phyloP scores from a whole-genome alignment of 495 filamentous ascomycete species.

The Daldinia bambusicola region DNA sequence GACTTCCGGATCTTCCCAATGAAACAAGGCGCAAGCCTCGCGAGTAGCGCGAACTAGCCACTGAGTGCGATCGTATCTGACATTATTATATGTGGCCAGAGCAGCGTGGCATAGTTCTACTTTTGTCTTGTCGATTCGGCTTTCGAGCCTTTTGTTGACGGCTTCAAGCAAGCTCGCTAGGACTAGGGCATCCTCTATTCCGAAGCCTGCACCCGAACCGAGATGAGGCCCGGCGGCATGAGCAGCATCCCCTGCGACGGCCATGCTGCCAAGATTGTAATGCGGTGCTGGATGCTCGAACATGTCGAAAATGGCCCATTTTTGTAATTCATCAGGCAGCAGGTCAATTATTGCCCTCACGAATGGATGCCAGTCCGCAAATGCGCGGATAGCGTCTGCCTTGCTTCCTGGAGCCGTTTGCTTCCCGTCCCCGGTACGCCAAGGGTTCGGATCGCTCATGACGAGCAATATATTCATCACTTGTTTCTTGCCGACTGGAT shows the following conservation, averaged over 20 bases:
- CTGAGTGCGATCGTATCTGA: slow-evolving; percentile 52
- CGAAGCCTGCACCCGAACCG: slow-evolving; percentile 65
- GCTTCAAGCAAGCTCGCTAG: slow-evolving; percentile 54
- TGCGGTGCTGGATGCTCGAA: slow-evolving; percentile 53
- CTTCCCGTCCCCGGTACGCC: slow-evolving; percentile 46
- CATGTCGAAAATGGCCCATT: slow-evolving; percentile 68
- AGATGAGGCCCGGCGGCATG: slow-evolving; percentile 59
- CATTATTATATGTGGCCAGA: slow-evolving; percentile 52
- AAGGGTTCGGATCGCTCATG: slow-evolving; percentile 49
- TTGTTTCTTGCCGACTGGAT: slow-evolving; percentile 51
- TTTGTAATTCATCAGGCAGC: slow-evolving; percentile 58
- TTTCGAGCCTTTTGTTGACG: slow-evolving; percentile 32
- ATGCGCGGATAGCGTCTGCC: slow-evolving; percentile 48
- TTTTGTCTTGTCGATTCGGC: slow-evolving; percentile 13
- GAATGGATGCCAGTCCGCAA: slow-evolving; percentile 52
- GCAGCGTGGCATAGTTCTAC: slow-evolving; percentile 44
- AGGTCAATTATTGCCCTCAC: slow-evolving; percentile 55
- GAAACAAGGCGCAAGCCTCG: slow-evolving; percentile 53
- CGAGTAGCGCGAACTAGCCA: slow-evolving; percentile 52
- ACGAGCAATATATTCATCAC: slow-evolving; percentile 57
- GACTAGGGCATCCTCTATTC: slow-evolving; percentile 64
- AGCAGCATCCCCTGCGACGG: slow-evolving; percentile 61
- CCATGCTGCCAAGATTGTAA: slow-evolving; percentile 55
- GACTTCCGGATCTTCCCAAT: slow-evolving; percentile 50
- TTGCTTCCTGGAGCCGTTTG: slow-evolving; percentile 50